These are phyloP conservation scores for Acanthamoeba healyi DNA, from an alignment of 208 protist species.

Conservation along the genomic window DNA sequence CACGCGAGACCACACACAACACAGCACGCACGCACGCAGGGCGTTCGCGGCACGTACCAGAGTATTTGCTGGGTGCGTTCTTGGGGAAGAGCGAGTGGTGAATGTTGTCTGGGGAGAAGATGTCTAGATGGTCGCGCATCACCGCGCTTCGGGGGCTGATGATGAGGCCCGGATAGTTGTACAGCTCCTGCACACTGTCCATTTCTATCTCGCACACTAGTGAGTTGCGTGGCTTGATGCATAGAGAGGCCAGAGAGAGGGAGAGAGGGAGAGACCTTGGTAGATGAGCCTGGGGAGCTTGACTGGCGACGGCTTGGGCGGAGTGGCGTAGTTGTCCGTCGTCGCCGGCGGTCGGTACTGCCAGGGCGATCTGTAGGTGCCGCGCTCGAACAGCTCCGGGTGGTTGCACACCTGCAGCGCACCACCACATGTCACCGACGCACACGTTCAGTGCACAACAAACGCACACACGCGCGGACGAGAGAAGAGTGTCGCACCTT, in stretches of 20 bases:
- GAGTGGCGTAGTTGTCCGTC: background rate
- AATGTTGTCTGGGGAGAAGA: constrained; percentile 33
- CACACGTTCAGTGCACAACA: background rate
- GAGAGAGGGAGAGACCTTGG: background rate
- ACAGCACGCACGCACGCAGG: background rate
- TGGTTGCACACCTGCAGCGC: constrained; percentile 77
- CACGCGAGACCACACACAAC: background rate
- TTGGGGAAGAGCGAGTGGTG: constrained; percentile 20
- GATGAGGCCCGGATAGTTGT: constrained; percentile 22
- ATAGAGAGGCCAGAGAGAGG: background rate
- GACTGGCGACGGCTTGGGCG: constrained; percentile 62
- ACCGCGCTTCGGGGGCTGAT: background rate
- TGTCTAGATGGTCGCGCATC: background rate
- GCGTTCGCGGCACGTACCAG: background rate
- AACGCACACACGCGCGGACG: background rate
- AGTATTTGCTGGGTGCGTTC: background rate
- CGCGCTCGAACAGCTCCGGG: constrained; percentile 81
- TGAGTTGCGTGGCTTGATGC: no score
- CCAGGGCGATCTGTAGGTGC: constrained; percentile 72
- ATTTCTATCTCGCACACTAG: background rate
- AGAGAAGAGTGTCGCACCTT: constrained; percentile 59
- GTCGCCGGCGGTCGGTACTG: constrained; percentile 36
- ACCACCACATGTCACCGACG: background rate
- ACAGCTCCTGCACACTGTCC: background rate
- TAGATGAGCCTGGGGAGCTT: constrained; percentile 64